Evolutionary conservation across 805 yeast species (phyloP).

Genomic region (Candida krabiensis): DNA sequence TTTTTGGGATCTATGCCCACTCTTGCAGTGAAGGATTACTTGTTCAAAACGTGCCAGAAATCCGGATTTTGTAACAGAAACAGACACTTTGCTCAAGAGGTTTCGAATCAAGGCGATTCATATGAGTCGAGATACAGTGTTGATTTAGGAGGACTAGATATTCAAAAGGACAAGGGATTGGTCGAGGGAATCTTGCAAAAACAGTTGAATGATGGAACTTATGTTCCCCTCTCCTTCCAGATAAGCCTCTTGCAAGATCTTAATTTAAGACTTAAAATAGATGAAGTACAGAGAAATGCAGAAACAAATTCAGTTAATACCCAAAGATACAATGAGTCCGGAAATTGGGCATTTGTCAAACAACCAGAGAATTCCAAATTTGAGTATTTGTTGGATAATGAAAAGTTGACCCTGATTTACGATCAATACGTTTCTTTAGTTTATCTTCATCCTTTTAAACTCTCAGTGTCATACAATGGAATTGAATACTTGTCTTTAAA

Average conservation of each 20-base stretch:
- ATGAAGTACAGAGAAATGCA: constrained; percentile 53
- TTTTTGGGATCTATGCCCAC: constrained; percentile 8
- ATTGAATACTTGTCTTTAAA: constrained; percentile 58
- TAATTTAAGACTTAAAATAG: constrained; percentile 60
- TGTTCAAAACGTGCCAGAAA: constrained; percentile 76
- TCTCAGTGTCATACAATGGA: constrained; percentile 48
- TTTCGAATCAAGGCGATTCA: constrained; percentile 23
- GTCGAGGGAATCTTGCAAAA: constrained; percentile 52
- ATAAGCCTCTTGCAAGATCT: constrained; percentile 57
- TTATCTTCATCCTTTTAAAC: constrained; percentile 46
- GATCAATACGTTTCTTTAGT: constrained; percentile 50
- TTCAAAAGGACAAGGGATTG: constrained; percentile 29
- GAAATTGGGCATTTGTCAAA: constrained; percentile 53
- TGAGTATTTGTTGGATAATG: constrained; percentile 21
- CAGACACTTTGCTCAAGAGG: constrained; percentile 57
- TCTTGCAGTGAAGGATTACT: constrained; percentile 55
- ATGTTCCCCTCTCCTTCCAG: constrained; percentile 52
- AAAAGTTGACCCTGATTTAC: constrained; percentile 29
- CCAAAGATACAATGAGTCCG: constrained; percentile 61
- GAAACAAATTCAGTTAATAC: constrained; percentile 25
- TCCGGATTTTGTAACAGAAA: constrained; percentile 86
- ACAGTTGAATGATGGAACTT: constrained; percentile 37
- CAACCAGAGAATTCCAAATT: constrained; percentile 25
- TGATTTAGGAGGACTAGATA: constrained; percentile 35
- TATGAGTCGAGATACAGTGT: constrained; percentile 42